These are phyloP conservation scores for Gynostemma pentaphyllum DNA, from an alignment of 306 rosid species.

Conservation along the genomic window DNA sequence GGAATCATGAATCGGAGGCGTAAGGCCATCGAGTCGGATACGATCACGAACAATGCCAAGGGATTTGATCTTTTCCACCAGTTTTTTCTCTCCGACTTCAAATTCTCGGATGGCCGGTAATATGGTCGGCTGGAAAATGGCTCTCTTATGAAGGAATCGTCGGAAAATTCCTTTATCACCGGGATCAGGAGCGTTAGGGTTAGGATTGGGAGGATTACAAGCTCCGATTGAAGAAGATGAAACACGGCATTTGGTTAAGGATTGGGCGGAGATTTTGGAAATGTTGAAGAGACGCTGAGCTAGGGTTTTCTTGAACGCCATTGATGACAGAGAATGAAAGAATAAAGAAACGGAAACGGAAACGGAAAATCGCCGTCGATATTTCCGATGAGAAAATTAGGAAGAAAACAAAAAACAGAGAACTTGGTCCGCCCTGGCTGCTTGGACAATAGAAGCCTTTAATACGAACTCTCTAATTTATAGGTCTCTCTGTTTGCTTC, in stretches of 20 bases:
- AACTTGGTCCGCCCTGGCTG: too few species aligned
- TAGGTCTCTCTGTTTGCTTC: too few species aligned
- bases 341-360: too few species aligned
- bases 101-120: slow-evolving; percentile 23
- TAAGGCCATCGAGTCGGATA: slow-evolving; percentile 43
- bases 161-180: slow-evolving; percentile 45
- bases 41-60: slow-evolving; percentile 40
- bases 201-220: slow-evolving; percentile 18
- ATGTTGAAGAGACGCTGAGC: slow-evolving; percentile 46
- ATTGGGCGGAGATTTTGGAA: slow-evolving; percentile 41
- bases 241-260: slow-evolving; percentile 52
- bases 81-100: slow-evolving; percentile 22
- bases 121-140: slow-evolving; percentile 5
- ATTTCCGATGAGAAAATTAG: too few species aligned
- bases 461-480: too few species aligned
- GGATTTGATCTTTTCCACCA: slow-evolving; percentile 32
- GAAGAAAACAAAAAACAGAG: too few species aligned
- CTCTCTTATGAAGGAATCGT: slow-evolving; percentile 35
- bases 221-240: slow-evolving; percentile 38
- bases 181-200: slow-evolving; percentile 35
- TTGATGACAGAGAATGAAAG: slow-evolving; percentile 7
- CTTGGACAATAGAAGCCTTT: too few species aligned
- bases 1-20: slow-evolving; percentile 14
- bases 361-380: too few species aligned
- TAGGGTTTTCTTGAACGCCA: slow-evolving; percentile 63